Conservation (phyloP, 108 stramenopile genomes). For the Pseudonitzschia delicatissima region DNA sequence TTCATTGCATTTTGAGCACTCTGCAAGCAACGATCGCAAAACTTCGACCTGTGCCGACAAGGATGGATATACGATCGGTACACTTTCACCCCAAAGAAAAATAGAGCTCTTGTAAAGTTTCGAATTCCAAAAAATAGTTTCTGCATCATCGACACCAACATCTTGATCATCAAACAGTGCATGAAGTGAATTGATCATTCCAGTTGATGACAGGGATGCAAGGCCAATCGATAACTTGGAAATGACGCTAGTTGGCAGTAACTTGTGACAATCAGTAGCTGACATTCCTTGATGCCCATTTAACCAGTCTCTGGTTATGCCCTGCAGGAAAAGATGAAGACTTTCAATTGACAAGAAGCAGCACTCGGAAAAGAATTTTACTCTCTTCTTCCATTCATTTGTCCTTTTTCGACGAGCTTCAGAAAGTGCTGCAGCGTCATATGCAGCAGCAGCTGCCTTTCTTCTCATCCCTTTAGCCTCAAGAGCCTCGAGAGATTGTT, state of each 20-base stretch:
- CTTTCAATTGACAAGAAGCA: conserved; percentile 36
- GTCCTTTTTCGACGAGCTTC: conserved; percentile 46
- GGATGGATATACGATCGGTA: conserved; percentile 55
- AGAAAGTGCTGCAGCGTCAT: conserved; percentile 57
- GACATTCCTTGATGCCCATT: conserved; percentile 18
- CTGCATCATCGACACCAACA: conserved; percentile 13
- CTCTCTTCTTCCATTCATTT: conserved; percentile 54
- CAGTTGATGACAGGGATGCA: conserved; percentile 19
- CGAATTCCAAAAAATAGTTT: conserved; percentile 42
- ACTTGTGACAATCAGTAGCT: conserved; percentile 15
- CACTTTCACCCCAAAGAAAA: conserved; percentile 59
- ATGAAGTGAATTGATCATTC: conserved; percentile 1
- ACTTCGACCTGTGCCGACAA: conserved; percentile 42
- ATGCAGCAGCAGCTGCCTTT: conserved; percentile 84
- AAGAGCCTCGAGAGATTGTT: conserved; percentile 44
- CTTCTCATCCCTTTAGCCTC: conserved; percentile 77
- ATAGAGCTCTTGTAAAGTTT: conserved; percentile 52
- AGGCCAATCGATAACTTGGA: conserved; percentile 32
- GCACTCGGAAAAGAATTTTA: conserved; percentile 55
- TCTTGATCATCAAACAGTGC: conserved; percentile 14
- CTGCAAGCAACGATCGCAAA: conserved; percentile 27
- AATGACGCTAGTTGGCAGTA: conserved; percentile 26
- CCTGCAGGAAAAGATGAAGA: conserved; percentile 53
- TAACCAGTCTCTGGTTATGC: conserved; percentile 24
- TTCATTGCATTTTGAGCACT: conserved; percentile 19